Conservation (phyloP, 78 protist genomes). For the Emiliania huxleyi region DNA sequence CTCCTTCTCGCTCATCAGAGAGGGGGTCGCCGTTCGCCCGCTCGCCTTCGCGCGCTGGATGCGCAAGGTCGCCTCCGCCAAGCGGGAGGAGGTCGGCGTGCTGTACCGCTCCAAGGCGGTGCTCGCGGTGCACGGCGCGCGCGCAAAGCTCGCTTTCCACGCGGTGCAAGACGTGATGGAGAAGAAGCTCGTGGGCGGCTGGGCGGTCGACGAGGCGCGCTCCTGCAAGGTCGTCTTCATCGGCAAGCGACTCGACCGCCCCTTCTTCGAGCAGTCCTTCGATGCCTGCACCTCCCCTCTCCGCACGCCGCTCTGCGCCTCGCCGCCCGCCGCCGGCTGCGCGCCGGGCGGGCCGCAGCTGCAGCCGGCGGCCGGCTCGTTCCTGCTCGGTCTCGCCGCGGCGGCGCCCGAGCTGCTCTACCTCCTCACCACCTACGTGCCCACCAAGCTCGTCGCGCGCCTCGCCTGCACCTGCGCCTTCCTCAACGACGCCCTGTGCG, state of each 20-base stretch:
- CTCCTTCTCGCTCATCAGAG: background rate
- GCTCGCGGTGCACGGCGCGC: background rate
- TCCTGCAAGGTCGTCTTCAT: background rate
- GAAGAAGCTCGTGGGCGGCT: background rate
- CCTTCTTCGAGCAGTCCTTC: background rate
- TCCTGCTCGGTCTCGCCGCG: background rate
- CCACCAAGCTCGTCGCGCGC: background rate
- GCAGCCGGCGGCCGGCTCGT: background rate
- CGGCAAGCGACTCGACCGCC: background rate
- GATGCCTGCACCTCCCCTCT: background rate
- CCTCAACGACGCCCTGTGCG: background rate
- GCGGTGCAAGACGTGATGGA: constrained; percentile 19
- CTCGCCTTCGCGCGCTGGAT: background rate
- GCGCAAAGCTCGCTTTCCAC: background rate
- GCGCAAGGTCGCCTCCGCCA: background rate
- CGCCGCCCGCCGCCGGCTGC: background rate
- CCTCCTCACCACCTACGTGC: background rate
- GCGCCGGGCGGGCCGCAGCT: background rate
- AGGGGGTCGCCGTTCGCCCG: background rate
- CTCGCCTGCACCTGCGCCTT: background rate
- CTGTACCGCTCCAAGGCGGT: background rate
- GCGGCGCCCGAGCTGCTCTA: background rate
- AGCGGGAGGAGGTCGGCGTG: background rate
- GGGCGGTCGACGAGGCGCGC: background rate
- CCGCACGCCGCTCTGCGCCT: background rate